These are phyloP conservation scores for Trichoderma simmonsii DNA, from an alignment of 2,329 filamentous ascomycete genomes.

Conservation along the genomic window DNA sequence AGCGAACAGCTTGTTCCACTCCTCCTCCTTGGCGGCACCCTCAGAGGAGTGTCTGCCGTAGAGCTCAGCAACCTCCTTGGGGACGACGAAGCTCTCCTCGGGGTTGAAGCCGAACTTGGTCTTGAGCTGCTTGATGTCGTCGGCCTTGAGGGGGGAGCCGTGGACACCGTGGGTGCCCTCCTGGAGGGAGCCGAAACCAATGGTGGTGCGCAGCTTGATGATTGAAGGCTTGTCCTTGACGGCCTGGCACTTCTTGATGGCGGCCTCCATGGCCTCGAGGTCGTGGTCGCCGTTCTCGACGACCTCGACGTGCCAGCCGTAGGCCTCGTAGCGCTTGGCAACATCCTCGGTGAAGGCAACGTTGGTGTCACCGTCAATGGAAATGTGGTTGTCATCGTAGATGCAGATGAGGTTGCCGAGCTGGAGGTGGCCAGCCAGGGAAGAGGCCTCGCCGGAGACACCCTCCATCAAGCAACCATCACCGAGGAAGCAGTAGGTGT, in stretches of 20 bases:
- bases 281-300: constrained; percentile 88
- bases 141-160: constrained; percentile 90
- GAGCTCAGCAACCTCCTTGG: constrained; percentile 88
- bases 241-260: constrained; percentile 78
- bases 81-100: constrained; percentile 86
- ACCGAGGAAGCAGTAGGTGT: constrained; percentile 95
- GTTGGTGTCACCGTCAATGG: constrained; percentile 90
- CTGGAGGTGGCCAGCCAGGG: constrained; percentile 91
- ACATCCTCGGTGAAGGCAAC: constrained; percentile 97
- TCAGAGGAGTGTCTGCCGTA: constrained; percentile 82
- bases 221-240: constrained; percentile 95
- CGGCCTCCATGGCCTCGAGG: constrained; percentile 80
- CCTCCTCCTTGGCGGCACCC: constrained; percentile 83
- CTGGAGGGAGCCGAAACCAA: constrained; percentile 90
- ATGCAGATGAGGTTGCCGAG: constrained; percentile 95
- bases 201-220: constrained; percentile 96
- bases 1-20: constrained; percentile 92
- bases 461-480: constrained; percentile 99
- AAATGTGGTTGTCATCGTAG: constrained; percentile 99
- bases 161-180: constrained; percentile 95
- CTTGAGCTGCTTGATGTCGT: constrained; percentile 94
- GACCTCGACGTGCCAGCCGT: constrained; percentile 88
- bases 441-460: constrained; percentile 88
- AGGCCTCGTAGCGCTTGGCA: constrained; percentile 88
- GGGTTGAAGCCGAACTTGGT: constrained; percentile 94